Evolutionary conservation across 805 yeast species (phyloP).

Genomic region (Pichia kluyveri): DNA sequence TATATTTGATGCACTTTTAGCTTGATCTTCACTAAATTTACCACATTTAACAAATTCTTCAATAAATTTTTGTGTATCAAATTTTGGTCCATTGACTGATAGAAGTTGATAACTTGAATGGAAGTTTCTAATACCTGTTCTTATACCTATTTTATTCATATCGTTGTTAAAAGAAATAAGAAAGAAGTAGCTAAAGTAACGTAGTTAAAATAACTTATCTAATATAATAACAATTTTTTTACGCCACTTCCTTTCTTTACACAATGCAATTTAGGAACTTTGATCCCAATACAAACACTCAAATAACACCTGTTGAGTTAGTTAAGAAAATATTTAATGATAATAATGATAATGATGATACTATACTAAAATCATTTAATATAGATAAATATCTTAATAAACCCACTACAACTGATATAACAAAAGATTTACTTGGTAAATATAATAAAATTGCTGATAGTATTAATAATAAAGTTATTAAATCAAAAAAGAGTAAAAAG

Average conservation of each 20-base stretch:
- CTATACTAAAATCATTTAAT: neutral
- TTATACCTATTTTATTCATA: neutral
- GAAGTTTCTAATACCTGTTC: constrained; percentile 1
- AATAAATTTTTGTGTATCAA: constrained; percentile 72
- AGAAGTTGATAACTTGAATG: neutral
- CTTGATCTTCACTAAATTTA: constrained; percentile 69
- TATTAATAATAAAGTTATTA: constrained; percentile 1
- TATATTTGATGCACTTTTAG: constrained; percentile 68
- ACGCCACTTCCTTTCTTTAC: neutral
- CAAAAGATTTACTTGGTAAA: neutral
- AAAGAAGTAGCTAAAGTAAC: too few species aligned
- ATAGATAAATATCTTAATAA: neutral
- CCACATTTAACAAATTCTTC: constrained; percentile 49
- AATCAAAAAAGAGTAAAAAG: neutral
- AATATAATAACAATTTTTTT: too few species aligned
- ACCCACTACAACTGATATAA: neutral
- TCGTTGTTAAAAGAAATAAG: neutral
- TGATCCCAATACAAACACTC: constrained; percentile 9
- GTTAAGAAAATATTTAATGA: neutral
- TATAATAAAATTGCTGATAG: neutral
- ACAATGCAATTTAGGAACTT: constrained; percentile 11
- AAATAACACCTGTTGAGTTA: constrained; percentile 9
- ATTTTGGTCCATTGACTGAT: constrained; percentile 27
- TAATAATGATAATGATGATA: neutral
- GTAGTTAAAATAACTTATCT: too few species aligned